These are phyloP conservation scores for Malus hybrid DNA, from an alignment of 331 rosid genomes.

Conservation along the genomic window DNA sequence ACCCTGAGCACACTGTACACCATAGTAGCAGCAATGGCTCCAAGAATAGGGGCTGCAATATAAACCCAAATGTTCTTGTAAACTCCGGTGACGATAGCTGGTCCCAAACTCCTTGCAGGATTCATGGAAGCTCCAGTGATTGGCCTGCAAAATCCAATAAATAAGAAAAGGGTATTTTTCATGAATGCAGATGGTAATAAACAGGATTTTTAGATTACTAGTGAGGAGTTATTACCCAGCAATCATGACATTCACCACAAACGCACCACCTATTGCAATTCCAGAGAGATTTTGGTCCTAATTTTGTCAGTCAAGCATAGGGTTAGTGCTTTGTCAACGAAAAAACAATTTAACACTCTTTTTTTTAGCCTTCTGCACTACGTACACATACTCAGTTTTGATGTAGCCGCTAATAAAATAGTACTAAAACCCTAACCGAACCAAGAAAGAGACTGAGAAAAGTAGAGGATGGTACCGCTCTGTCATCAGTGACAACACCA, in stretches of 20 bases:
- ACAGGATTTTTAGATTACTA: not conserved
- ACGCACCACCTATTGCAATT: conserved; percentile 38
- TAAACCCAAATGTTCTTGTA: conserved; percentile 36
- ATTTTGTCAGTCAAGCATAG: not conserved
- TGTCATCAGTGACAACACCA: conserved; percentile 42
- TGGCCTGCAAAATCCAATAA: conserved; percentile 24
- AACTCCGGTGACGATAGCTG: conserved; percentile 26
- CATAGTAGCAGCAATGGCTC: conserved; percentile 31
- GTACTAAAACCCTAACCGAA: too few relatives aligned
- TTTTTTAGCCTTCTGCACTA: too few relatives aligned
- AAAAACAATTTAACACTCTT: too few relatives aligned
- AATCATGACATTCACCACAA: conserved; percentile 32
- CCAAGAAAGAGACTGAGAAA: not conserved
- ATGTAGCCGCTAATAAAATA: too few relatives aligned
- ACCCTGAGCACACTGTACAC: conserved; percentile 23
- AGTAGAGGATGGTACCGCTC: conserved; percentile 26
- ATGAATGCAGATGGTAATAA: not conserved
- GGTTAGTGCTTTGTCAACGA: not conserved
- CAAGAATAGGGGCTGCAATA: conserved; percentile 32
- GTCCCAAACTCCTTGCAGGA: conserved; percentile 57
- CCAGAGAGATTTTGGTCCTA: conserved; percentile 35
- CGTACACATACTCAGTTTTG: too few relatives aligned
- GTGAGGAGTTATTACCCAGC: conserved; percentile 28
- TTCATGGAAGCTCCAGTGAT: conserved; percentile 51
- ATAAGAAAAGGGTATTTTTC: not conserved